Conservation (phyloP, 108 stramenopile species). For the Nitzschia sp. region DNA sequence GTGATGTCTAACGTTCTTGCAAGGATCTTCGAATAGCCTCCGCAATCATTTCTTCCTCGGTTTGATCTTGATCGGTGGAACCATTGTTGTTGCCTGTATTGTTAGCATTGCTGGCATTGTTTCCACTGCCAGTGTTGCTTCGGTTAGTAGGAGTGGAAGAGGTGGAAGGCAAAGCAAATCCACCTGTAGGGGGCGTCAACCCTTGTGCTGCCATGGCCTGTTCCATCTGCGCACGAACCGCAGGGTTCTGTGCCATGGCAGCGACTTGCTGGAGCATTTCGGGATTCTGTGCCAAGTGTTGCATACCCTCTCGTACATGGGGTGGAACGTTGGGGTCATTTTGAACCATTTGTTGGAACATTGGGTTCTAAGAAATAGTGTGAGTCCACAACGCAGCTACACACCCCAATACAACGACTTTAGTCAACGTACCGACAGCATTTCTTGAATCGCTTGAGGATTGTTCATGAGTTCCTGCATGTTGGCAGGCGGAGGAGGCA, state of each 20-base stretch:
- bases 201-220: constrained; percentile 39
- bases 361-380: constrained; percentile 55
- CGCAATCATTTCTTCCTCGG: constrained; percentile 91
- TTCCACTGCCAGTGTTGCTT: constrained; percentile 13
- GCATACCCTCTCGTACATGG: constrained; percentile 55
- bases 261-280: constrained; percentile 65
- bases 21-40: constrained; percentile 87
- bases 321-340: constrained; percentile 77
- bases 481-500: neutral
- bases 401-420: neutral
- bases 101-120: constrained; percentile 6
- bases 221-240: constrained; percentile 38
- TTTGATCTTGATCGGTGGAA: constrained; percentile 55
- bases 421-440: constrained; percentile 70
- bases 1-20: constrained; percentile 40
- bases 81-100: constrained; percentile 8
- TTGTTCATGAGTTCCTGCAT: constrained; percentile 62
- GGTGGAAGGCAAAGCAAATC: no score
- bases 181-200: no score
- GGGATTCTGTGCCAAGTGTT: constrained; percentile 60
- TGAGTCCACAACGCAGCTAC: neutral
- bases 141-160: neutral
- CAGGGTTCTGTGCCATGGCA: constrained; percentile 63
- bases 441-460: constrained; percentile 54
- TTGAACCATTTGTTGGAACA: constrained; percentile 77